A percentile compares a stretch with the other conserved stretches of the same genome.
Evolutionary conservation across 441 rosid species (phyloP).

Genomic region (Isatis lusitanica): DNA sequence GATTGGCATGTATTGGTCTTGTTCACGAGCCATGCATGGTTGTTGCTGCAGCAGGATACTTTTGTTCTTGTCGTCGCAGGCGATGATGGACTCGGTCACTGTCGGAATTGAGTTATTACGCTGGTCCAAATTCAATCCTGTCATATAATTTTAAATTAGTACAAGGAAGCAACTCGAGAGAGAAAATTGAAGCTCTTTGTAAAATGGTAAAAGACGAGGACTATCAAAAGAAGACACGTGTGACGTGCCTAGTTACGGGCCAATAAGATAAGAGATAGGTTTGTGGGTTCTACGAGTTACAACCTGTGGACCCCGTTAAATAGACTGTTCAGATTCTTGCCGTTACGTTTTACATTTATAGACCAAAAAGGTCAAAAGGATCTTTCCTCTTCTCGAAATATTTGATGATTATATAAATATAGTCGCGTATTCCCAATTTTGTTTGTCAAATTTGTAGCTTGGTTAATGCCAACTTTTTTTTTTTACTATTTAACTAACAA

Average conservation of each 20-base stretch:
- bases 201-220: not conserved
- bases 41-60: constrained; percentile 2
- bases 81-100: not conserved
- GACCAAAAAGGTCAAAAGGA: constrained; percentile 12
- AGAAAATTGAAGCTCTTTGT: not conserved
- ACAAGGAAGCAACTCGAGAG: not conserved
- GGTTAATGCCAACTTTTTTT: not conserved
- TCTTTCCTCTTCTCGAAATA: constrained; percentile 23
- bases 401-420: not conserved
- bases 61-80: not conserved
- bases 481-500: not conserved
- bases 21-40: constrained; percentile 51
- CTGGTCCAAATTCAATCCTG: constrained; percentile 30
- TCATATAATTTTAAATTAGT: not conserved
- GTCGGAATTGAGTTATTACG: constrained; percentile 13
- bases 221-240: not conserved
- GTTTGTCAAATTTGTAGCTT: not conserved
- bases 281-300: constrained; percentile 18
- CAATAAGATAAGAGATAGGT: constrained; percentile 17
- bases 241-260: not conserved
- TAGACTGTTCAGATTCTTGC: constrained; percentile 34
- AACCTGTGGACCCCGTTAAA: not conserved
- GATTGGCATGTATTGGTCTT: constrained; percentile 80
- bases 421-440: constrained; percentile 2
- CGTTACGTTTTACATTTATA: constrained; percentile 25